Percentiles rank a stretch among this genome's conserved stretches.
phyloP scores from a whole-genome alignment of 495 filamentous ascomycete species.

The Neurospora tetraspora region DNA sequence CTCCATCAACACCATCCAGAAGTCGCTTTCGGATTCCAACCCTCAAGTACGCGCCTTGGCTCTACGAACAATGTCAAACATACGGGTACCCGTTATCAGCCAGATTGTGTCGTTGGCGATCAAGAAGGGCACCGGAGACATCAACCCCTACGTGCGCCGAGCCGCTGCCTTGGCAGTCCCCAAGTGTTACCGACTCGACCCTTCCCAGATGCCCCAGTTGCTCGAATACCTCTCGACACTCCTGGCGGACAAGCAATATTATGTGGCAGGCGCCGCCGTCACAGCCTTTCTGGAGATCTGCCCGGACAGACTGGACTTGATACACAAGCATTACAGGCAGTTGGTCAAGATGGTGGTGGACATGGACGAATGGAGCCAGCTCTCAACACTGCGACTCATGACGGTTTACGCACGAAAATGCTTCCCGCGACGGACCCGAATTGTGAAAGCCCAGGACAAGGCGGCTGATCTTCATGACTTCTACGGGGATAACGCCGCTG shows the following conservation, averaged over 20 bases:
- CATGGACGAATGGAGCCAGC: conserved; percentile 98
- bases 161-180: conserved; percentile 92
- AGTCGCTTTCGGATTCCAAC: conserved; percentile 84
- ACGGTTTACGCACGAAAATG: conserved; percentile 76
- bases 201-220: conserved; percentile 72
- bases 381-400: conserved; percentile 71
- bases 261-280: conserved; percentile 86
- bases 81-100: conserved; percentile 93
- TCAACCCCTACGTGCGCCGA: conserved; percentile 88
- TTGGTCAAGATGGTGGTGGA: conserved; percentile 86
- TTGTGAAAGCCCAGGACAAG: conserved; percentile 26
- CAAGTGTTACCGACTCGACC: conserved; percentile 93
- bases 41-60: conserved; percentile 86
- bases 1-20: conserved; percentile 97
- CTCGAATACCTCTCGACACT: conserved; percentile 67
- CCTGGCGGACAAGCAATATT: conserved; percentile 86
- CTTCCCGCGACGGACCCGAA: conserved; percentile 66
- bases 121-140: conserved; percentile 82
- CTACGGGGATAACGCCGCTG: conserved; percentile 58
- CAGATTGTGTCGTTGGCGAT: conserved; percentile 97
- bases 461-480: conserved; percentile 52
- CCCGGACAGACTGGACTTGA: conserved; percentile 70
- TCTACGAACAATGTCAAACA: conserved; percentile 88
- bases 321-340: conserved; percentile 80
- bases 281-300: conserved; percentile 83